Base-by-base conservation (phyloP, 2,329 filamentous ascomycete species). In the Lasiodiplodia sp. region DNA sequence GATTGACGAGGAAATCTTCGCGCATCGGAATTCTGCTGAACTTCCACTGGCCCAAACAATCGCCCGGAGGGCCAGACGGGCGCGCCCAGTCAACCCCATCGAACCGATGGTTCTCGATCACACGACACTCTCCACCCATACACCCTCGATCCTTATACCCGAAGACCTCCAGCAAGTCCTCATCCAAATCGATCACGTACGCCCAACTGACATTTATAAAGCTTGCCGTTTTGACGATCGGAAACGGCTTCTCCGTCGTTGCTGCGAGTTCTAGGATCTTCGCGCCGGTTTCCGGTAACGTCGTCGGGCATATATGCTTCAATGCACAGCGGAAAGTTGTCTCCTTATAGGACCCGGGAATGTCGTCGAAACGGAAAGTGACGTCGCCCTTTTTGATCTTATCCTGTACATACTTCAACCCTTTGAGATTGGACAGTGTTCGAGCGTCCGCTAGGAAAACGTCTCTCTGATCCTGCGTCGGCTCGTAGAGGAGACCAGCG, bases 401-500 rank as follows among this genome's bases (percentile, higher is more conserved):
- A 14, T 31, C 14, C 5, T 18, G 14, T 8, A 14, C 14, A 14
- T n/a, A 3, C 23, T 28, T 4, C 16, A 28, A 14, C 12, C 10
- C 52, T n/a, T 34, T 2, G 23, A 28, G 4, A 28, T 6, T 6
- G 5, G 28, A 6, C 4, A 55, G 25, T 4, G 52, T 8, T 7
- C 16, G 11, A 16, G 52, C 25, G 12, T 37, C 52, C 25, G 2
- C 28, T 4, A 3, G 1, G 6, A 2, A 55, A 14, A 7, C 2
- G 2, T 18, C 4, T 14, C 4, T 18, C 37, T 72, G 66, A 6
- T 68, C 62, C 0, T 31, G 51, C n/a, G 68, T 63, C 3, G 68
- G 71, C 12, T 60, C 47, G 66, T 70, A 72, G 51, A 74, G 65
- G 37, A 23, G 34, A n/a, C 14, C 38, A 4, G 69, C 66, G 25